Evolutionary conservation across 2,329 filamentous ascomycete genomes (phyloP), one percentile per base, ranked within the genome.

Genomic region (Ophiostoma triangulosporum): DNA sequence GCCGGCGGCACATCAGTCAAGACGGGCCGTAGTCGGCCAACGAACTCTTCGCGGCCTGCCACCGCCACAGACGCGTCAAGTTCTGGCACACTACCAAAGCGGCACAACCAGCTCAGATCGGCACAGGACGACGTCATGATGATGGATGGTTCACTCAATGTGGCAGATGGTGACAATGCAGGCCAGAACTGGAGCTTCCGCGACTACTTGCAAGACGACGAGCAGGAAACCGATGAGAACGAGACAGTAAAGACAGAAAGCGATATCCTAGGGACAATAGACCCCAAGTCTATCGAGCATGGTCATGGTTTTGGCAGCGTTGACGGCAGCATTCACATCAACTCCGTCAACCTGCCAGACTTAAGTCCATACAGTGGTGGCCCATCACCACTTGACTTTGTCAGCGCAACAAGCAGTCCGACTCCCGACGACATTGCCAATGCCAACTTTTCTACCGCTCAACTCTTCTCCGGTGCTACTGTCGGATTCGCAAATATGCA

Each of bases 391-490:
- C 33, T 57, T 3, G 75, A 80, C 58, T 81, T 83, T 61, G 73
- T 76, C 15, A 78, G 76, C 59, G 74, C 74, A 8, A 74, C 76
- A 2, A 79, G 73, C 59, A 83, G 77, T 56, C 77, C 80, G 6
- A 73, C 70, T 54, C 68, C 61, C 14, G 55, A 58, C 50, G 61
- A 56, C 29, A 20, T 38, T 11, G 29, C 49, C 3, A 20, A 52
- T 1, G 45, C 50, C 1, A 33, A 50, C 12, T 51, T 57, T 14
- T 43, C 56, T 1, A 35, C 56, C 7, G 32, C 54, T 4, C 56
- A 55, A n/a, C 32, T 56, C 15, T 58, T 51, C 12, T 29, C 58
- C 61, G 15, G 26, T 26, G n/a, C 62, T 62, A 53, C 24, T 5
- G 32, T 15, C 48, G 32, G 40, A 15, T 32, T 54, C 22, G 11